A percentile compares a stretch with the other conserved stretches of the same genome.
Conservation (phyloP, 352 stramenopile species). For the Phytopythium cucurbitacearum region DNA sequence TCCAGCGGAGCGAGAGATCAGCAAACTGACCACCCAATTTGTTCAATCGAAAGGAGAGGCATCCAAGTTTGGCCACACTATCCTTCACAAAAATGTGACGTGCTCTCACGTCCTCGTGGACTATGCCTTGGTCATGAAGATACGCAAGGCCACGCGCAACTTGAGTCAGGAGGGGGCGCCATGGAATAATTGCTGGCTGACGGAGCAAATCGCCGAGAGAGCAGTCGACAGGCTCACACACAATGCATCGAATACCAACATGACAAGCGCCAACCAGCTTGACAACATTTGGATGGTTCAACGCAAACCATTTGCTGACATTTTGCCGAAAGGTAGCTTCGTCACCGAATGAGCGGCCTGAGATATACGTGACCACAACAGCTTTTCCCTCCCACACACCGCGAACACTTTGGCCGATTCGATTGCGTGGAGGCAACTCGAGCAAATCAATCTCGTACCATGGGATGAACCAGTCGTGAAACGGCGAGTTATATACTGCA, state of each 20-base stretch:
- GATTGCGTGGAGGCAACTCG: background rate
- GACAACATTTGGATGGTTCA: background rate
- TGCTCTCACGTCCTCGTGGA: background rate
- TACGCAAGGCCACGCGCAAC: background rate
- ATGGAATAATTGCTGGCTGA: background rate
- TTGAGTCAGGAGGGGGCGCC: background rate
- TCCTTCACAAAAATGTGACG: background rate
- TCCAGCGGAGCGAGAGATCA: slow-evolving; percentile 1
- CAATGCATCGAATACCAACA: background rate
- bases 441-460: slow-evolving; percentile 2
- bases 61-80: background rate
- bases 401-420: background rate
- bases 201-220: background rate
- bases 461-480: background rate
- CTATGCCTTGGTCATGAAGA: background rate
- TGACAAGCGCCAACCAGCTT: background rate
- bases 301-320: background rate
- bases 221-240: background rate
- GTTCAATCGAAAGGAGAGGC: background rate
- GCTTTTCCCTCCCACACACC: background rate
- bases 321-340: background rate
- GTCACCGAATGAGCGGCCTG: background rate
- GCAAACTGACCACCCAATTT: background rate
- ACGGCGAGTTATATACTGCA: background rate
- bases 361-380: background rate